Conservation (phyloP, 2,329 filamentous ascomycete genomes). For the Cylindrodendrum hubeiense region DNA sequence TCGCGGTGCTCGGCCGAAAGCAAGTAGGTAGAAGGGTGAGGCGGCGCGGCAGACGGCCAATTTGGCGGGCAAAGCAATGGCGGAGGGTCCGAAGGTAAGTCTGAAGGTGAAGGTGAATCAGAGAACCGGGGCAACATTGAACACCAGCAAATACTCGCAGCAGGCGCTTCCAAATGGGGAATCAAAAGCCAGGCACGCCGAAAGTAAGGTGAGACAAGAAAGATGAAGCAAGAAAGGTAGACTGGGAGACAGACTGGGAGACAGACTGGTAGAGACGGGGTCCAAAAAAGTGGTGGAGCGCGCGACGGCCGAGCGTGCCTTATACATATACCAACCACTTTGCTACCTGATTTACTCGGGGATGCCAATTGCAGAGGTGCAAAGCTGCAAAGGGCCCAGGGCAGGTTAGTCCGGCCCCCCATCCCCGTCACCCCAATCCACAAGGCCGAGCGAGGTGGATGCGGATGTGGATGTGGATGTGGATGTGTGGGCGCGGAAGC, state of each 20-base stretch:
- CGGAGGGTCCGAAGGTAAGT: conserved; percentile 4
- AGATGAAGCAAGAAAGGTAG: conserved; percentile 1
- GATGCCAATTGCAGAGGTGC: conserved; percentile 23
- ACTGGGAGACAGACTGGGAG: no score
- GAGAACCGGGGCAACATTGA: conserved; percentile 11
- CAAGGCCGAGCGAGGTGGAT: conserved; percentile 7
- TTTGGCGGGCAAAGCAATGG: background rate
- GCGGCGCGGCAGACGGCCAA: background rate
- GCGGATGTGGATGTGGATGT: conserved; percentile 12
- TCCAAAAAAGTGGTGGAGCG: conserved; percentile 22
- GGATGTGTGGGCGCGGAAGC: no score
- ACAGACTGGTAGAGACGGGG: conserved; percentile 17
- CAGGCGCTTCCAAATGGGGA: conserved; percentile 4
- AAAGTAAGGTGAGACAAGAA: conserved; percentile 4
- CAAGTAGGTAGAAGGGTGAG: background rate
- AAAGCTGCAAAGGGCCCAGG: background rate
- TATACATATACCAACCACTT: conserved; percentile 27
- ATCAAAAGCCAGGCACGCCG: background rate
- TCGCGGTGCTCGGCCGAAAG: conserved; percentile 5
- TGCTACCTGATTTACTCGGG: conserved; percentile 24
- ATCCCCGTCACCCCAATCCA: conserved; percentile 10
- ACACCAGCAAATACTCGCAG: background rate
- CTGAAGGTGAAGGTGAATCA: conserved; percentile 12
- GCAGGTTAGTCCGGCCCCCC: conserved; percentile 7
- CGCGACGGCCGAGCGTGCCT: conserved; percentile 31